A percentile compares a stretch with the other conserved stretches of the same genome.
These are phyloP conservation scores for Vittaforma corneae DNA, from an alignment of 371 early-diverging fungal genomes.

Conservation along the genomic window DNA sequence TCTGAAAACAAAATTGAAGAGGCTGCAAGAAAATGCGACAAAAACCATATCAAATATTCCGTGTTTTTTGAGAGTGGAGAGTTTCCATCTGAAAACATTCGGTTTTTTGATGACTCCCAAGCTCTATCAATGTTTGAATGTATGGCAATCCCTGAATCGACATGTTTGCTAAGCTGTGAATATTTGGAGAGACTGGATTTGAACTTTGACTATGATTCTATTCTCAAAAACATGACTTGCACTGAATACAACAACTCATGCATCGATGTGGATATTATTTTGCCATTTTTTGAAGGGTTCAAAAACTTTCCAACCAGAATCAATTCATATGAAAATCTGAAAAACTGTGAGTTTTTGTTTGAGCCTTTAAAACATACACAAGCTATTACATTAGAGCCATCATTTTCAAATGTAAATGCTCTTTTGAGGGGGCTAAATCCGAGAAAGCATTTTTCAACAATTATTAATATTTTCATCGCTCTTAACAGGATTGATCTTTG, in stretches of 20 bases:
- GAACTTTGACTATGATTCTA: too few relatives aligned
- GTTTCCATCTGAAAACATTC: background rate
- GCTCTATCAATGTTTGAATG: background rate
- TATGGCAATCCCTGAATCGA: too few relatives aligned
- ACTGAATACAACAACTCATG: too few relatives aligned
- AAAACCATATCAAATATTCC: slow-evolving; percentile 1
- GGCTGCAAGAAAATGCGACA: background rate
- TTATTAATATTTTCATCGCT: background rate
- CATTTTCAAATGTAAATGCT: background rate
- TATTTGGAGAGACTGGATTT: too few relatives aligned
- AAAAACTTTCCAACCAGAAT: too few relatives aligned
- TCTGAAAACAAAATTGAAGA: background rate
- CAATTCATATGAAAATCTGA: too few relatives aligned
- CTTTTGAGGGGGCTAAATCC: background rate
- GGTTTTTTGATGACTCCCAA: background rate
- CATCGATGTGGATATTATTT: too few relatives aligned
- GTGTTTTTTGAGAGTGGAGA: background rate
- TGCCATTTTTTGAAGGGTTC: too few relatives aligned
- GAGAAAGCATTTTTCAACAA: background rate
- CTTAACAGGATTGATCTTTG: background rate
- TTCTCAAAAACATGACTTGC: too few relatives aligned
- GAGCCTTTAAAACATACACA: too few relatives aligned
- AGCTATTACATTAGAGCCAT: background rate
- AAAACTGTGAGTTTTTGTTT: too few relatives aligned
- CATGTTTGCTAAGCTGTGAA: too few relatives aligned